Evolutionary conservation across 164 flowering plant genomes (phyloP), one percentile per base, ranked within the genome.

Genomic region (Berberis thunbergii): DNA sequence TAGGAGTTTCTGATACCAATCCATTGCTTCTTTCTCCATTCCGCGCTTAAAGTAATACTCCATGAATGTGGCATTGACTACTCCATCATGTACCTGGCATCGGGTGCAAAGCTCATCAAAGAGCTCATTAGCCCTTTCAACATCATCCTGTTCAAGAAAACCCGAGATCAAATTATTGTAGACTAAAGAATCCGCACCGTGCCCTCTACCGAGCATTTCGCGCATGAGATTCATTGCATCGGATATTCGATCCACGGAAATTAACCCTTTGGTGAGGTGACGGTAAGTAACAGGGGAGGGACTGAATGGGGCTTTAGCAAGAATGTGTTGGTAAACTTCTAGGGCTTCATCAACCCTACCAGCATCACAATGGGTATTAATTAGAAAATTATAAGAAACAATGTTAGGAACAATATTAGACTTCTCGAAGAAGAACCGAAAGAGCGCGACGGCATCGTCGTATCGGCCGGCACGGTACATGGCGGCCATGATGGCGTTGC

Each of bases 401-500:
- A 90, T 63, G 59, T 88, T 90, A 40, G 92, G 97, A 2, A 88
- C 79, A 39, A 90, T 81, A 59, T 75, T 72, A 39, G 70, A 69
- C 58, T 88, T 88, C 6, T 72, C 73, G 69, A 77, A 84, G 66
- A 90, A 88, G 75, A 68, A 88, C 8, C 73, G 75, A 50, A 88
- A 90, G 11, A 88, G 82, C 0, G 77, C 72, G 2, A 79, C 59
- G 6, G 89, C 92, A n/a, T 90, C 95, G 9, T 70, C 70, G 63
- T 69, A 83, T 45, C 97, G 72, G 46, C 76, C 70, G 66, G 81
- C 78, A 1, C 95, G 78, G 65, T 79, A 80, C 92, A 87, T 88
- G 54, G 97, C 79, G 12, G 85, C 95, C 48, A 86, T 80, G 62
- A 90, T 76, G 42, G 97, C 95, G 56, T 90, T 90, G 75, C 93